These are phyloP conservation scores for Lipomyces orientalis DNA, from an alignment of 805 yeast species.

Conservation along the genomic window DNA sequence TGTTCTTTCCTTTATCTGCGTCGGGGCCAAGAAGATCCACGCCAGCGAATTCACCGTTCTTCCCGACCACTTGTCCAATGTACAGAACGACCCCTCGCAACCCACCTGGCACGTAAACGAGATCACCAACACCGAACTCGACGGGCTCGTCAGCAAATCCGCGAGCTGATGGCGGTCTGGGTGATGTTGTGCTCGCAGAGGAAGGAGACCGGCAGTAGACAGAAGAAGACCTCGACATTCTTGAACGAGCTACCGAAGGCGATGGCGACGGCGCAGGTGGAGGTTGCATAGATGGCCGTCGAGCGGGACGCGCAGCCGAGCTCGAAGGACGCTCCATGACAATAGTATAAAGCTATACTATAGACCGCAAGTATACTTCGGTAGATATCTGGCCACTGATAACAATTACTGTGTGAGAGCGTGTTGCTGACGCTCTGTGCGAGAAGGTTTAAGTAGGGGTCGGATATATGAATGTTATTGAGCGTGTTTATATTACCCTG, in stretches of 20 bases:
- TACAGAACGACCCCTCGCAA: conserved; percentile 27
- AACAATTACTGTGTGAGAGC: background rate
- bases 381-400: conserved; percentile 6
- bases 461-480: background rate
- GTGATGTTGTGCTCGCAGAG: background rate
- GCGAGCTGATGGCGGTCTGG: conserved; percentile 27
- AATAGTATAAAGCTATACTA: background rate
- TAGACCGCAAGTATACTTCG: background rate
- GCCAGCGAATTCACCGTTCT: conserved; percentile 82
- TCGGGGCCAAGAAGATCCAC: conserved; percentile 77
- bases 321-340: conserved; percentile 18
- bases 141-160: conserved; percentile 14
- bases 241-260: conserved; percentile 15
- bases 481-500: too few species aligned
- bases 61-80: conserved; percentile 69
- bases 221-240: background rate
- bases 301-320: conserved; percentile 12
- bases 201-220: conserved; percentile 5
- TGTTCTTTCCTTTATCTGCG: conserved; percentile 74
- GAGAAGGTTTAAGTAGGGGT: background rate
- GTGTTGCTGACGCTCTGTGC: background rate
- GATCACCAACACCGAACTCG: conserved; percentile 25
- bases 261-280: conserved; percentile 25
- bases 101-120: conserved; percentile 29
- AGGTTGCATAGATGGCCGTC: conserved; percentile 13